A percentile compares a stretch with the other conserved stretches of the same genome.
phyloP scores from a whole-genome alignment of 176 grass and related monocot genomes.

The Carex kokanica region DNA sequence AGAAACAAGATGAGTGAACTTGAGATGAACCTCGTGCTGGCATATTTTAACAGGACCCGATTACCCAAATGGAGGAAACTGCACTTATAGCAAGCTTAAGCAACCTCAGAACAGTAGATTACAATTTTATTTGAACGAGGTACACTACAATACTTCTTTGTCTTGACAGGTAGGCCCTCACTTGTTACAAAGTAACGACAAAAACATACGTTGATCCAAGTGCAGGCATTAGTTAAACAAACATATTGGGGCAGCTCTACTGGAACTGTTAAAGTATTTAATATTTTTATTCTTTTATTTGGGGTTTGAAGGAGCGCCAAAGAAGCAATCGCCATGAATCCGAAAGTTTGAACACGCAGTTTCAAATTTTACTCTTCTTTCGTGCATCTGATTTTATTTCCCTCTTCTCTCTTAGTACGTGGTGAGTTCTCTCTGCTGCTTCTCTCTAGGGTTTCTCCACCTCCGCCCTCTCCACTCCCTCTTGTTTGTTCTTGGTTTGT shows the following conservation, averaged over 20 bases:
- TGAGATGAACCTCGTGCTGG: neutral
- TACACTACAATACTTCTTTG: neutral
- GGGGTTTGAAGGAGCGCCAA: slow-evolving; percentile 34
- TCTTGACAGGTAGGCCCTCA: neutral
- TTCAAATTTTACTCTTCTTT: slow-evolving; percentile 14
- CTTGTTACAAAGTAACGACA: neutral
- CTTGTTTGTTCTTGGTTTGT: neutral
- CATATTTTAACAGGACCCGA: neutral
- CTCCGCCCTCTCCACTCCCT: neutral
- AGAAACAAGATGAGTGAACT: neutral
- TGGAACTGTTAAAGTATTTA: neutral
- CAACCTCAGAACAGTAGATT: neutral
- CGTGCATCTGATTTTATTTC: neutral
- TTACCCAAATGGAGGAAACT: neutral
- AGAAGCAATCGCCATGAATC: slow-evolving; percentile 33
- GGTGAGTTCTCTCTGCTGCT: neutral
- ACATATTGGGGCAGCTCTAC: neutral
- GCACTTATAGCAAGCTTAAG: neutral
- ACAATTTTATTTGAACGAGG: neutral
- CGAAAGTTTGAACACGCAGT: slow-evolving; percentile 22
- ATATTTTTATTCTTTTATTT: slow-evolving; percentile 13
- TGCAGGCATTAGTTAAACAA: neutral
- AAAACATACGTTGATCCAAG: neutral
- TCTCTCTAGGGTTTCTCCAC: slow-evolving; percentile 26
- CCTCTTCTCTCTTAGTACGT: neutral